These are phyloP conservation scores for Graphilbum sp. DNA, from an alignment of 2,329 filamentous ascomycete genomes.

Conservation along the genomic window DNA sequence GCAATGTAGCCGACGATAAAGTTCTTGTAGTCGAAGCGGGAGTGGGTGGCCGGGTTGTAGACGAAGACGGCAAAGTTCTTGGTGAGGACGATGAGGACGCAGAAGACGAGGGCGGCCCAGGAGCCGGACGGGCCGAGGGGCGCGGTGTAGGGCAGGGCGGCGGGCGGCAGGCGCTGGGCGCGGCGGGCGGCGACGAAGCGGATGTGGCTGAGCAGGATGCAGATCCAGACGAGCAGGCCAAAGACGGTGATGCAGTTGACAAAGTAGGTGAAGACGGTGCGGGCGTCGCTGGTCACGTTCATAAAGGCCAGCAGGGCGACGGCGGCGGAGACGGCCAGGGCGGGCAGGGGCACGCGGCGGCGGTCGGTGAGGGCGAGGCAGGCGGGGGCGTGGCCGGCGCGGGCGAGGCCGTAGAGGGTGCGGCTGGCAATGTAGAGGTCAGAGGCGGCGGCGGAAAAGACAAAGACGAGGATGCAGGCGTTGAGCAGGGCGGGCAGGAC, in stretches of 20 bases:
- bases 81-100: slow-evolving; percentile 2
- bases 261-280: slow-evolving; percentile 23
- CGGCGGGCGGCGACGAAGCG: slow-evolving; percentile 19
- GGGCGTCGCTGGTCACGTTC: slow-evolving; percentile 18
- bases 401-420: slow-evolving; percentile 21
- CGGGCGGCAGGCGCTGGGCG: slow-evolving; percentile 17
- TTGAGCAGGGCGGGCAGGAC: slow-evolving; percentile 41
- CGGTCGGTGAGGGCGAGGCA: slow-evolving; percentile 17
- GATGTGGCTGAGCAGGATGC: slow-evolving; percentile 21
- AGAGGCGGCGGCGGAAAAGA: slow-evolving; percentile 42
- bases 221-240: slow-evolving; percentile 25
- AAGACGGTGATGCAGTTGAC: slow-evolving; percentile 24
- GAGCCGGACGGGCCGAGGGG: slow-evolving; percentile 19
- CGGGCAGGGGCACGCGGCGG: slow-evolving; percentile 21
- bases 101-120: slow-evolving; percentile 13
- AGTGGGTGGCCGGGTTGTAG: slow-evolving; percentile 26
- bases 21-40: slow-evolving; percentile 25
- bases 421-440: slow-evolving; percentile 31
- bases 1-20: slow-evolving; percentile 40
- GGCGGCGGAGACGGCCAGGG: slow-evolving; percentile 17
- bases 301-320: slow-evolving; percentile 23
- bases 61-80: slow-evolving; percentile 13
- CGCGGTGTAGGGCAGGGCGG: slow-evolving; percentile 19
- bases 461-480: slow-evolving; percentile 38
- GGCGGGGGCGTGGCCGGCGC: slow-evolving; percentile 22